Conservation (phyloP, 2,329 filamentous ascomycete species). For the Trichophyton benhamiae region DNA sequence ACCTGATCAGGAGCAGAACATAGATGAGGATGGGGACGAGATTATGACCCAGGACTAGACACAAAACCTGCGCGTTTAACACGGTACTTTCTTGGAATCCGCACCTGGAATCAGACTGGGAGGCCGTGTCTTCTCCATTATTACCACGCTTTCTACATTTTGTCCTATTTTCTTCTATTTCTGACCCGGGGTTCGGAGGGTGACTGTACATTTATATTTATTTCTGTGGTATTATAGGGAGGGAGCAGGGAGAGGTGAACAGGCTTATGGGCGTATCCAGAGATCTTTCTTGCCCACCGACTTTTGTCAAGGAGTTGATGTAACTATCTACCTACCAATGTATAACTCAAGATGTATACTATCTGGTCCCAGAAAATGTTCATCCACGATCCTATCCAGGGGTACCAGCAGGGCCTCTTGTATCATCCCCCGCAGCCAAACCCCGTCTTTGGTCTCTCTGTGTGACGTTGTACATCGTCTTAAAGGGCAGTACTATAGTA, state of each 20-base stretch:
- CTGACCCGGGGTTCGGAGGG: not conserved
- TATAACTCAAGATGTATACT: too few species aligned
- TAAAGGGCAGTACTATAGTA: too few species aligned
- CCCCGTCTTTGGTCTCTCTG: too few species aligned
- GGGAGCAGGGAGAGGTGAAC: not conserved
- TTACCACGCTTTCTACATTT: not conserved
- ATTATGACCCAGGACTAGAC: slow-evolving; percentile 9
- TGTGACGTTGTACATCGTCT: too few species aligned
- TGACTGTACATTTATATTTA: not conserved
- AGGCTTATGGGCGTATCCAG: not conserved
- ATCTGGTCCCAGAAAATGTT: too few species aligned
- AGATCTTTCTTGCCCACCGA: not conserved
- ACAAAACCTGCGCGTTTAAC: too few species aligned
- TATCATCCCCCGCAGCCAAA: too few species aligned
- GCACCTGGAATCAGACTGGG: not conserved
- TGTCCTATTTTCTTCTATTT: not conserved
- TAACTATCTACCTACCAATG: too few species aligned
- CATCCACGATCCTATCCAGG: too few species aligned
- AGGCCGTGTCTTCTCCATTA: not conserved
- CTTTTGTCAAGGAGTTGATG: too few species aligned
- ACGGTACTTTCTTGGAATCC: not conserved
- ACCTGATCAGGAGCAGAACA: not conserved
- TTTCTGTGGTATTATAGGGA: slow-evolving; percentile 1
- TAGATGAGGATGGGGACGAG: slow-evolving; percentile 10
- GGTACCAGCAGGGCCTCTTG: too few species aligned